Base-by-base conservation (phyloP, 768 basidiomycete species). In the Trametes gibbosa region DNA sequence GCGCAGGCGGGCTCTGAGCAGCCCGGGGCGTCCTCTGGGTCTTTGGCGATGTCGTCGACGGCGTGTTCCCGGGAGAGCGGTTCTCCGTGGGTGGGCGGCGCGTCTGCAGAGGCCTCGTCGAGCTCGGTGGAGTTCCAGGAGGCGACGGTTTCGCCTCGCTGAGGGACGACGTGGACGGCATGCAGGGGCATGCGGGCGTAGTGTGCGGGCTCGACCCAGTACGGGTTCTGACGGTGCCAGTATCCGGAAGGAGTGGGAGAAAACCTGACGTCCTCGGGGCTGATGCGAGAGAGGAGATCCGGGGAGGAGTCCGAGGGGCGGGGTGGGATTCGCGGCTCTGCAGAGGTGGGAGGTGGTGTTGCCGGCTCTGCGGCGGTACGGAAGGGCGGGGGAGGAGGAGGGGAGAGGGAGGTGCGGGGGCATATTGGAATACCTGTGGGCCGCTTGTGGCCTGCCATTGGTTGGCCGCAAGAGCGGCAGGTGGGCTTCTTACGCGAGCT, bases 401-500 rank as follows among this genome's bases (percentile, higher is more conserved):
- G 49, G 45, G 63, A 48, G 19, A 46, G 24, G 9, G 42, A 41
- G 43, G 46, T 43, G 32, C 58, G 60, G 23, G 74, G 74, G 50
- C 76, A 77, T 41, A 74, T 56, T 29, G 65, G 70, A 25, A 53
- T 43, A 34, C 74, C 74, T 46, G 66, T 32, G 4, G 62, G 71
- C 17, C 76, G 73, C 60, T 71, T 75, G 69, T 77, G 76, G 12
- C 76, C 76, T 3, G 68, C 72, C 76, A 77, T 77, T 42, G 70
- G 74, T 3, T 63, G 51, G 16, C 69, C 69, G 52, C 76, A 77
- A 8, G 64, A 68, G 29, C 64, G 72, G 53, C 76, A 77, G 29
- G 64, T 56, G 19, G 73, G 75, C 24, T 65, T 67, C 59, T 70
- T 73, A 74, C 75, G 61, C 29, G 32, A 13, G 47, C 32, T 46